Base-by-base conservation (phyloP, 2,329 filamentous ascomycete genomes). In the Raffaelea ambrosiae region DNA sequence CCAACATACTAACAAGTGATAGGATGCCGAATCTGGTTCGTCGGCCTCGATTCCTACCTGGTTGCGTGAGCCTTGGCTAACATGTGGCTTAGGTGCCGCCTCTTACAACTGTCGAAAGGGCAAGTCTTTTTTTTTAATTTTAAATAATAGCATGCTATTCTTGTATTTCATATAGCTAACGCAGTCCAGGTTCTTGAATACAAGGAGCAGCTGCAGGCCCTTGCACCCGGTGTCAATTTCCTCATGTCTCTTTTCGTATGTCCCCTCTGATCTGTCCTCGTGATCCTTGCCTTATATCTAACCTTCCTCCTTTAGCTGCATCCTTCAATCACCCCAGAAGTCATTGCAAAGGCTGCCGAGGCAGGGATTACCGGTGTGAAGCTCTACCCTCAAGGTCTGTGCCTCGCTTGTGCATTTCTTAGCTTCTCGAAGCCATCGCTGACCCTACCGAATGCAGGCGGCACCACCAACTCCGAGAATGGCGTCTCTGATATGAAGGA, bases 321-420 rank as follows among this genome's bases (percentile, higher is more conserved):
- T 59, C 68, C 74, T 11, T 76, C 73, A 20, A 70, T 86, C 46
- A 86, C 81, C 0, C 79, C 83, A 5, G 77, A 81, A 20, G 78
- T 80, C 11, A 87, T 95, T 57, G 74, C 75, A 44, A 76, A 88
- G 57, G 88, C 89, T 40, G 83, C 84, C 53, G 72, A 74, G 47
- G 79, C 82, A 3, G 88, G 88, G 7, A 79, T 94, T 23, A 22
- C 55, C 57, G 84, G 84, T 29, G 79, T 89, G 43, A 89, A 89
- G 66, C 75, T 81, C 42, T 88, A 89, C 56, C 79, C 54, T 1
- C 54, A 53, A 59, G 66, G 68, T 57, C 53, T 26, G 50, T 36
- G 21, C n/a, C n/a, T 14, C 21, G 35, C 36, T 41, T 10, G 10
- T 38, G 18, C 8, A 52, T 63, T 64, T 56, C 60, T 62, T 19